Conservation (phyloP, 345 rosid species). For the Garcia nutans region DNA sequence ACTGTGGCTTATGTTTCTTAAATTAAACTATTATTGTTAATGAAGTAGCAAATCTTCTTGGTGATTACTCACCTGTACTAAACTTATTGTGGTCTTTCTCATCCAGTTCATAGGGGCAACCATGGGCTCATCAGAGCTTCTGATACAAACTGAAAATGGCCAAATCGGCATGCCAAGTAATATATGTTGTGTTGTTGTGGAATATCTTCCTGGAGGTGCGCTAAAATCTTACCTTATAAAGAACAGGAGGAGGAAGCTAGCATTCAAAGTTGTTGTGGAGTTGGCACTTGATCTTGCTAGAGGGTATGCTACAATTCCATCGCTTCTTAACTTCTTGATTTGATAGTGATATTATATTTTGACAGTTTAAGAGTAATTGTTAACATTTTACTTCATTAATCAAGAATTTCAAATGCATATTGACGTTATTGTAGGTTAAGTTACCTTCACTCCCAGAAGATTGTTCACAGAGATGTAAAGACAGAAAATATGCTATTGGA, state of each 20-base stretch:
- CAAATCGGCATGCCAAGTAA: conserved; percentile 80
- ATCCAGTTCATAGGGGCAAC: conserved; percentile 92
- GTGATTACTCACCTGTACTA: conserved; percentile 10
- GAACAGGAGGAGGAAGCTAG: conserved; percentile 83
- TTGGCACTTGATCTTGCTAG: conserved; percentile 96
- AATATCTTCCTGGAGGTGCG: conserved; percentile 93
- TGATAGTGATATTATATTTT: not conserved
- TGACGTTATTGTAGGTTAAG: conserved; percentile 61
- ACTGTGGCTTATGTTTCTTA: not conserved
- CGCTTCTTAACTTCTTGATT: conserved; percentile 1
- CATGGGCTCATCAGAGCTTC: conserved; percentile 84
- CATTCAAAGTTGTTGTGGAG: conserved; percentile 90
- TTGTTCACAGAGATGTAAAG: conserved; percentile 98
- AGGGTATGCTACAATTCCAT: conserved; percentile 50
- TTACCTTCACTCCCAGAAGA: conserved; percentile 93
- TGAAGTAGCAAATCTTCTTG: not conserved
- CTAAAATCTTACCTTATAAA: conserved; percentile 84
- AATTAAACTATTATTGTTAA: not conserved
- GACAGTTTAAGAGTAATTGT: not conserved
- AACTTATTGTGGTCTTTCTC: conserved; percentile 8
- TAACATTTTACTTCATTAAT: conserved; percentile 2
- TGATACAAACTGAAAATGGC: conserved; percentile 78
- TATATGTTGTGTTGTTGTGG: conserved; percentile 94
- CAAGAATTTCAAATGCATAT: conserved; percentile 2
- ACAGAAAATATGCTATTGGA: conserved; percentile 98